Base-by-base conservation (phyloP, 2,329 filamentous ascomycete species). In the Endocalyx cinctus region DNA sequence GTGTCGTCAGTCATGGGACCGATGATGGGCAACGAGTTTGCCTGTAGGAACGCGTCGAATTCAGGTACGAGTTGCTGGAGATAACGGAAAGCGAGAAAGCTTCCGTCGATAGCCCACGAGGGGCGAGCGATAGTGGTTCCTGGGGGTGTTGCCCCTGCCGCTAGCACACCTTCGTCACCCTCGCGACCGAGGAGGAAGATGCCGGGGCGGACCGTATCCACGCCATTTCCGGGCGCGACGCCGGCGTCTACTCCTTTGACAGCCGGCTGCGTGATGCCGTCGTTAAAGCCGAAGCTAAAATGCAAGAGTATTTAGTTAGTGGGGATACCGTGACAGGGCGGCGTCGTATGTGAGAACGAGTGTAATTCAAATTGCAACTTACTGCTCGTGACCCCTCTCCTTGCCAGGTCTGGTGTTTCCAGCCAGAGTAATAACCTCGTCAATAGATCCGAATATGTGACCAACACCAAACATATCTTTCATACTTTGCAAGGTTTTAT, bases 61-160 rank as follows among this genome's bases (percentile, higher is more conserved):
- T 67, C 66, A 2, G 61, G 64, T 5, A 69, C 65, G 5, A 63
- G 55, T 38, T 70, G 64, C 32, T 59, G 51, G 4, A 69, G 53
- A 28, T 67, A 60, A 10, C 64, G 62, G 43, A 69, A 63, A 18
- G 54, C 60, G 8, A 69, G 50, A 36, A 66, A 66, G 41, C 62
- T 67, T 5, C 66, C 64, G 30, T 69, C 64, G 3, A 57, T 45
- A 17, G 64, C 61, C 65, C 64, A 69, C 1, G 45, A 35, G 27
- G 62, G 51, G 10, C 50, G 46, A 10, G 37, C 34, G 5, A 37
- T 46, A 10, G 38, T 34, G 16, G 26, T 11, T n/a, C 17, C 22
- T 11, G 32, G 11, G 8, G 30, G 19, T 3, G 13, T 1, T 5
- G 12, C 15, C 5, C 28, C 33, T 5, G 39, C 29, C 5, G 29